Evolutionary conservation across 2,329 filamentous ascomycete species (phyloP).

Genomic region (Drechslera avenae): DNA sequence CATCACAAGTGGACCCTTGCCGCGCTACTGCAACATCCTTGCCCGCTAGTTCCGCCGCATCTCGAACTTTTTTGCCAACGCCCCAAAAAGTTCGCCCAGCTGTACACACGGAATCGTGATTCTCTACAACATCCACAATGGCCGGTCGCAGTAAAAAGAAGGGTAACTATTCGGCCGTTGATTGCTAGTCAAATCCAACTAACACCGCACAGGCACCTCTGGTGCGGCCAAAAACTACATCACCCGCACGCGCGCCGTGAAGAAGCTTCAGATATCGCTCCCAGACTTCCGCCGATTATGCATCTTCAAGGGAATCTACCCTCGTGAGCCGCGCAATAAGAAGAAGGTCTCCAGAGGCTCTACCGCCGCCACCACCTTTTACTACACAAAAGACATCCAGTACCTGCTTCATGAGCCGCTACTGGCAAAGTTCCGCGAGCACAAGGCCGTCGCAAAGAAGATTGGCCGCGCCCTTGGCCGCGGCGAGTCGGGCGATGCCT

Average conservation of each 20-base stretch:
- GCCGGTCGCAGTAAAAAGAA: conserved; percentile 60
- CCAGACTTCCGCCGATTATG: conserved; percentile 97
- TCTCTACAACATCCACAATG: conserved; percentile 32
- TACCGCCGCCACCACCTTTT: conserved; percentile 89
- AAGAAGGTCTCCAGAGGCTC: conserved; percentile 95
- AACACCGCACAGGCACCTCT: conserved; percentile 65
- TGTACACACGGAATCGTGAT: conserved; percentile 10
- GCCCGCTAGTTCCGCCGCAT: conserved; percentile 25
- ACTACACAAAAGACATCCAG: conserved; percentile 93
- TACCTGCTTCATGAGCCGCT: conserved; percentile 97
- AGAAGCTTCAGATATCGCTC: conserved; percentile 95
- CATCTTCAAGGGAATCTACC: conserved; percentile 99
- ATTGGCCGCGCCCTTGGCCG: conserved; percentile 89
- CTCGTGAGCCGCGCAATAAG: conserved; percentile 92
- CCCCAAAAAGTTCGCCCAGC: conserved; percentile 16
- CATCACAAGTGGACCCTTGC: conserved; percentile 21
- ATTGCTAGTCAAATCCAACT: too few species aligned
- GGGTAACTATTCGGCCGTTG: conserved; percentile 62
- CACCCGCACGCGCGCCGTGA: conserved; percentile 93
- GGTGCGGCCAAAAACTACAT: conserved; percentile 98
- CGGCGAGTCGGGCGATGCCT: conserved; percentile 87
- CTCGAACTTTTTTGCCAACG: conserved; percentile 41
- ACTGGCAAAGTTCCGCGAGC: conserved; percentile 91
- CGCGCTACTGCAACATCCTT: conserved; percentile 26
- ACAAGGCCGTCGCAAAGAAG: conserved; percentile 97